Base-by-base conservation (phyloP, 2,329 filamentous ascomycete species). In the Talaromyces sp. region DNA sequence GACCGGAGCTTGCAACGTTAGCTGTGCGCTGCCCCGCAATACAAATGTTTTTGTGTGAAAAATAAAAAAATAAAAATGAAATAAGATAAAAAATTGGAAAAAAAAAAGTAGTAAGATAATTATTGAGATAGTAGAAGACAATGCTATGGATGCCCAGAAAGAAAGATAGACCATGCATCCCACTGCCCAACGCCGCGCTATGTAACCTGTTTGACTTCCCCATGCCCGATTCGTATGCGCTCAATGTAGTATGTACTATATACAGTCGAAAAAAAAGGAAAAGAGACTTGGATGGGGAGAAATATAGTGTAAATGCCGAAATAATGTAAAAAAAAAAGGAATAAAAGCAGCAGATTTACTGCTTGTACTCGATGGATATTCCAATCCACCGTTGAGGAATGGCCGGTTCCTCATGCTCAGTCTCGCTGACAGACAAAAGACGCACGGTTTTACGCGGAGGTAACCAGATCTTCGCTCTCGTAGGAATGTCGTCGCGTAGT, bases 391-490 rank as follows among this genome's bases (percentile, higher is more conserved):
- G 64, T 14, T 65, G 64, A 24, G 70, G 70, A 59, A 71, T 61
- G 29, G 62, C 57, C 59, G 64, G 58, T n/a, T 64, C 66, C 19
- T 67, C 60, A 17, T 63, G 61, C 17, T 68, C 65, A 38, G 65
- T 58, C 57, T 54, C 63, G 56, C 46, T 56, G 62, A 12, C 64
- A 57, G 62, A 61, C 64, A 53, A 61, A 57, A 35, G 51, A 27
- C 55, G 62, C 41, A 24, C 62, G 61, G 43, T 59, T 54, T 74
- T 75, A 41, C 85, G 78, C 51, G 85, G 84, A 41, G 85, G 85
- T 51, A 87, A 71, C 83, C 83, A 87, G 62, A 87, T 79, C 59
- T 79, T 80, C 27, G 85, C 85, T 63, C 80, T 77, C 21, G 84
- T 83, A 17, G 80, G 77, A 10, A 75, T 71, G 57, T 82, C 81